Evolutionary conservation across 2,329 filamentous ascomycete species (phyloP), one percentile per base, ranked within the genome.

Genomic region (Coleophoma crateriformis): DNA sequence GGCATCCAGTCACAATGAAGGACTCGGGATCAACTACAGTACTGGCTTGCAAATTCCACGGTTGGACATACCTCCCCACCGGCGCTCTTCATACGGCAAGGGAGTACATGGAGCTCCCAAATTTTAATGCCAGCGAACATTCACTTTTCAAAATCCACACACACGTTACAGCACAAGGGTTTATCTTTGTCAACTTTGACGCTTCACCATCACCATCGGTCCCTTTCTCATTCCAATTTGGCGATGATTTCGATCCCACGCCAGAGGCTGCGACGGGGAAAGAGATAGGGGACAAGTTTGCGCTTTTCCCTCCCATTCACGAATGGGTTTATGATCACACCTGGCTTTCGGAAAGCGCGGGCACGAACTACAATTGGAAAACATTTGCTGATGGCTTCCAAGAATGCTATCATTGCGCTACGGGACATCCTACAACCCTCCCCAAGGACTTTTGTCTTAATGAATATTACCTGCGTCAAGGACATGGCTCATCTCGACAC

Each of bases 381-480:
- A 34, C 10, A 33, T 38, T 17, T 14, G 63, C 68, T 20, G 74
- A 77, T 54, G 76, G 76, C 59, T 77, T 73, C 63, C 76, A 77
- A 58, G 73, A 73, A 49, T 73, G 71, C 61, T 77, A 77, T 58
- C 75, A 77, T 60, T 77, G 74, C 56, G 67, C 69, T 35, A 75
- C 71, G 2, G 70, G 71, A 1, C 74, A 76, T 50, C 74, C 74
- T 13, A 45, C 45, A 14, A 47, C 45, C 2, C 45, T 47, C 15
- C 45, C 45, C 6, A 47, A 47, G 35, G 45, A 47, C 17, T 47
- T 47, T 34, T 33, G 35, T n/a, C 45, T 47, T 17, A 39, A 39
- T 14, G 34, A 47, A 10, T 47, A 47, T 20, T 47, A 47, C 27
- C 34, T 47, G 27, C 45, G 45, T 27, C 45, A 47, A 47, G 45